Evolutionary conservation across 495 filamentous ascomycete species (phyloP).

Genomic region (Penicillium angulare): DNA sequence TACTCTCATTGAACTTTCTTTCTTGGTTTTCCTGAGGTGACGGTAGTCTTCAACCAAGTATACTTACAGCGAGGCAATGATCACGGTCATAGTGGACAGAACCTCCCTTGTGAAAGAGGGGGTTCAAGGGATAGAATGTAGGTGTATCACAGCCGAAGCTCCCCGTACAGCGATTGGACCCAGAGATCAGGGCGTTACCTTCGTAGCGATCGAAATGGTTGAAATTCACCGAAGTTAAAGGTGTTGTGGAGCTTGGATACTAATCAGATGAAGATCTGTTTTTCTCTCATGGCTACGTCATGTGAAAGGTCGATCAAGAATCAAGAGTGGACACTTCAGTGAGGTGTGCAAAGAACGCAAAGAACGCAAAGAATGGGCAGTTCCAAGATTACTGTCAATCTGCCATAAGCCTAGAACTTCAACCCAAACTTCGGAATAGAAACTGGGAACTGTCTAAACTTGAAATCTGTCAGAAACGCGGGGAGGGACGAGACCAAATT

Average conservation of each 20-base stretch:
- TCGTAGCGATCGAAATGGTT: background rate
- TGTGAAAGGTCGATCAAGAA: constrained; percentile 25
- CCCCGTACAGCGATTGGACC: constrained; percentile 7
- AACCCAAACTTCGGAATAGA: too few species aligned
- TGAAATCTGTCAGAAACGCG: too few species aligned
- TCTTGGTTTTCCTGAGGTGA: background rate
- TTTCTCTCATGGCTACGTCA: constrained; percentile 44
- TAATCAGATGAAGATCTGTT: constrained; percentile 21
- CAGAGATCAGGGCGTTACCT: background rate
- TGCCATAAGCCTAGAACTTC: too few species aligned
- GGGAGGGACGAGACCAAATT: too few species aligned
- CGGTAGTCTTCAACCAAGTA: background rate
- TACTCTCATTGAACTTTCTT: background rate
- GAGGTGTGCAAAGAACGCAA: constrained; percentile 1
- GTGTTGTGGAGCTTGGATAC: background rate
- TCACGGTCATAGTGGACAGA: constrained; percentile 68
- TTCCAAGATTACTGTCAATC: too few species aligned
- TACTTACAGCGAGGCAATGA: constrained; percentile 82
- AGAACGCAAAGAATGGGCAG: background rate
- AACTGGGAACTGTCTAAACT: too few species aligned
- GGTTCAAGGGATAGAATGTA: constrained; percentile 11
- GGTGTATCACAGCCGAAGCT: constrained; percentile 3
- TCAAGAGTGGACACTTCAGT: background rate
- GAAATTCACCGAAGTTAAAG: constrained; percentile 20
- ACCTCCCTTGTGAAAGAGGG: constrained; percentile 11